Percentiles rank a stretch among this genome's conserved stretches.
Conservation (phyloP, 768 basidiomycete genomes). For the Tylopilus rubrobrunneus region DNA sequence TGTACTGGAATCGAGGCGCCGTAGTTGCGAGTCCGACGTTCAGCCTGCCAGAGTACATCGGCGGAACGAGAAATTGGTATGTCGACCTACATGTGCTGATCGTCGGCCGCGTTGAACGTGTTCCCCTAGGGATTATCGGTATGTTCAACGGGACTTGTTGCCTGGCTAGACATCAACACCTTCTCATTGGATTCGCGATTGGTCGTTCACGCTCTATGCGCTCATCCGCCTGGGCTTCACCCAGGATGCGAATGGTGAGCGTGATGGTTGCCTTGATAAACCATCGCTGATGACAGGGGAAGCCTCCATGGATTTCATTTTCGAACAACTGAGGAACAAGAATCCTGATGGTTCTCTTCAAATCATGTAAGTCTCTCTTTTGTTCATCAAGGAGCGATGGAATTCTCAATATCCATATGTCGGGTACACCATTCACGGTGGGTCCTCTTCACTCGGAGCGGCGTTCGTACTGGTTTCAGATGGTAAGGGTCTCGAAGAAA, state of each 20-base stretch:
- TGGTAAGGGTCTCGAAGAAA: slow-evolving; percentile 76
- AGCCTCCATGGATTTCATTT: no score
- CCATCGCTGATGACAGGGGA: no score
- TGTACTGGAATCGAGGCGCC: slow-evolving; percentile 50
- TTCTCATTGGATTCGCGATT: neutral
- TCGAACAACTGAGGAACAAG: no score
- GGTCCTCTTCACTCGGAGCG: neutral
- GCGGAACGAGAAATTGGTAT: slow-evolving; percentile 85
- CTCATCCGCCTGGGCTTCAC: no score
- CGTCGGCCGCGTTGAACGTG: neutral
- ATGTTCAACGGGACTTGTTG: neutral
- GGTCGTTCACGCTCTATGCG: no score
- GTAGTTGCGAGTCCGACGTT: slow-evolving; percentile 96
- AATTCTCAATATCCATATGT: neutral
- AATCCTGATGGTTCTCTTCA: no score
- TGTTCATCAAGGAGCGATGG: neutral
- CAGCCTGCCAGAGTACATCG: slow-evolving; percentile 88
- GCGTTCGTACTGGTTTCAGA: slow-evolving; percentile 34
- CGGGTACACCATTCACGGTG: slow-evolving; percentile 87
- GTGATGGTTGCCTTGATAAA: no score
- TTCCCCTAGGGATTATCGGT: slow-evolving; percentile 60
- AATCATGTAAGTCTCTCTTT: slow-evolving; percentile 46
- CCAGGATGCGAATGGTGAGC: no score
- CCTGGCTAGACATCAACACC: neutral
- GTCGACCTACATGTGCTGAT: slow-evolving; percentile 13